Conservation (phyloP, 495 filamentous ascomycete genomes). For the Amniculicola lignicola region DNA sequence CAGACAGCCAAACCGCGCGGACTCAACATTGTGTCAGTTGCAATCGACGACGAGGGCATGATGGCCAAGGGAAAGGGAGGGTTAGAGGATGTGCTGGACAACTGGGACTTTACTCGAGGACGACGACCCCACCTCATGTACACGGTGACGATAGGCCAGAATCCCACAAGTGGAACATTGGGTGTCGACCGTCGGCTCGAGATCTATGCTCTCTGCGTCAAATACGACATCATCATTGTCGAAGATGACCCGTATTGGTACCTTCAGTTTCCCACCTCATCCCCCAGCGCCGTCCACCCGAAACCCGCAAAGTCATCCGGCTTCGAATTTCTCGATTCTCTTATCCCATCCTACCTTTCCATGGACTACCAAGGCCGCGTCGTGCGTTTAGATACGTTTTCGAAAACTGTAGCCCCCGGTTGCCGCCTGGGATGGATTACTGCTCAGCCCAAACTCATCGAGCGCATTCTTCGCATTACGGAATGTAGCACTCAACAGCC, state of each 20-base stretch:
- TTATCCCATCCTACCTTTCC: slow-evolving; percentile 71
- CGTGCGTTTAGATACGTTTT: slow-evolving; percentile 54
- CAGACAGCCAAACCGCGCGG: slow-evolving; percentile 65
- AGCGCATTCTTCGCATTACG: slow-evolving; percentile 68
- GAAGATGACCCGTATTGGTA: slow-evolving; percentile 98
- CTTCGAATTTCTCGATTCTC: slow-evolving; percentile 74
- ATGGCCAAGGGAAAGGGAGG: slow-evolving; percentile 60
- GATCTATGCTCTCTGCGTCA: slow-evolving; percentile 75
- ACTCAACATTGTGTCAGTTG: slow-evolving; percentile 65
- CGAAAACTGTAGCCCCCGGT: slow-evolving; percentile 47
- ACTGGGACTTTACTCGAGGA: slow-evolving; percentile 73
- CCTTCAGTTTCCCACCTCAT: slow-evolving; percentile 69
- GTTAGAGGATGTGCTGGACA: slow-evolving; percentile 70
- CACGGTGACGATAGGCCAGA: slow-evolving; percentile 88
- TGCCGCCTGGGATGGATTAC: slow-evolving; percentile 50
- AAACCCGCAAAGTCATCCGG: slow-evolving; percentile 57
- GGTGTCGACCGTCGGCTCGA: slow-evolving; percentile 67
- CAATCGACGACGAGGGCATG: slow-evolving; percentile 79
- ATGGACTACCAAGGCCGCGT: slow-evolving; percentile 84
- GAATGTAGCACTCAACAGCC: slow-evolving; percentile 78
- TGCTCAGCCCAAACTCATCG: slow-evolving; percentile 67
- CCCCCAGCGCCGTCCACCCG: slow-evolving; percentile 22
- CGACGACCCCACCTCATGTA: slow-evolving; percentile 82
- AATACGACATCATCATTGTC: slow-evolving; percentile 86
- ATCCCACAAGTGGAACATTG: slow-evolving; percentile 76